Percentiles rank a stretch among this genome's conserved stretches.
Conservation (phyloP, 331 rosid species). For the Pyrus hybrid region DNA sequence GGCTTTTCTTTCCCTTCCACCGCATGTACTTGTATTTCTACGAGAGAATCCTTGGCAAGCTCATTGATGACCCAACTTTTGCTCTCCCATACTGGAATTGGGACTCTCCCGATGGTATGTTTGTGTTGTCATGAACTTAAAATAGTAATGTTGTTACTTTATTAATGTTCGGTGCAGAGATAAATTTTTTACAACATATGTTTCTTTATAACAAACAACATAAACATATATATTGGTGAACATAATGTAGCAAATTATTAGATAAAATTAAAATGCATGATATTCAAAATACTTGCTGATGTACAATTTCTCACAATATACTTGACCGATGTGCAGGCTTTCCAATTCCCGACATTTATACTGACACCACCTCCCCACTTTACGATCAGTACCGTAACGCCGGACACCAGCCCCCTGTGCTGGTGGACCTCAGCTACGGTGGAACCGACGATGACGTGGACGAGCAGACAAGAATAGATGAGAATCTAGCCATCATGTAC, state of each 20-base stretch:
- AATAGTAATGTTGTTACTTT: too few relatives aligned
- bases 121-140: too few relatives aligned
- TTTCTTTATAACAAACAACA: too few relatives aligned
- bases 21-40: slow-evolving; percentile 59
- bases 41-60: slow-evolving; percentile 56
- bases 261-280: too few relatives aligned
- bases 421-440: slow-evolving; percentile 32
- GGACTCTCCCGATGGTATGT: slow-evolving; percentile 25
- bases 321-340: too few relatives aligned
- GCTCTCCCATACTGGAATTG: slow-evolving; percentile 75
- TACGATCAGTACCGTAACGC: slow-evolving; percentile 37
- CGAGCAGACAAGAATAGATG: background rate
- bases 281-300: too few relatives aligned
- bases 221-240: too few relatives aligned
- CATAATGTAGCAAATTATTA: too few relatives aligned
- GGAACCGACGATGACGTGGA: background rate
- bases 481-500: slow-evolving; percentile 14
- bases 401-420: slow-evolving; percentile 35
- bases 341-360: slow-evolving; percentile 34
- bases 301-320: slow-evolving; percentile 1
- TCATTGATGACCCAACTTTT: slow-evolving; percentile 54
- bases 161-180: too few relatives aligned
- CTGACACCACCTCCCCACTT: slow-evolving; percentile 36
- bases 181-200: too few relatives aligned
- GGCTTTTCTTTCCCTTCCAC: slow-evolving; percentile 80